Evolutionary conservation across 176 grass and related monocot genomes (phyloP).

Genomic region (Bothriochloa decipiens): DNA sequence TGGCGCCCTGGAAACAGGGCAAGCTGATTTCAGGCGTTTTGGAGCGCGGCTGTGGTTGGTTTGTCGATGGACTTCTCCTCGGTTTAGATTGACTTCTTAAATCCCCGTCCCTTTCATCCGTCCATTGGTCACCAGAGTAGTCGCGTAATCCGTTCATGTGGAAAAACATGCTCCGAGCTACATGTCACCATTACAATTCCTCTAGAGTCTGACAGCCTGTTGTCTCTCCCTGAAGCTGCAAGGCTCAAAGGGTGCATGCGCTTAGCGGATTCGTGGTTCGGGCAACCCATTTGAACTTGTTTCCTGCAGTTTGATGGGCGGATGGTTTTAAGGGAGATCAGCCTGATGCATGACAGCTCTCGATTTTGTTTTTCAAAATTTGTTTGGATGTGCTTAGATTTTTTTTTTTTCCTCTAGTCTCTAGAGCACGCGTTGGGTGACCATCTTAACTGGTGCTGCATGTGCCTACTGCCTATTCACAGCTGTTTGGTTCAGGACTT

Average conservation of each 20-base stretch:
- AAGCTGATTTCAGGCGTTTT: neutral
- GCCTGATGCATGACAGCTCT: neutral
- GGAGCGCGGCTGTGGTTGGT: neutral
- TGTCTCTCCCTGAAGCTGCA: neutral
- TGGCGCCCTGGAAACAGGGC: neutral
- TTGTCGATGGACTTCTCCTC: neutral
- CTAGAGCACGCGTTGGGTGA: conserved; percentile 14
- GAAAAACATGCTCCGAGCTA: neutral
- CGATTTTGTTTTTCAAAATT: neutral
- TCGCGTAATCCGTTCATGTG: neutral
- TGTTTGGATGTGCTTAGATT: neutral
- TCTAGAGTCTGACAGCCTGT: neutral
- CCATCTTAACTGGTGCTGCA: conserved; percentile 26
- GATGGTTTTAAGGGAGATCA: neutral
- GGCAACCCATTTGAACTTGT: neutral
- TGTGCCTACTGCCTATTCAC: neutral
- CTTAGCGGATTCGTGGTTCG: neutral
- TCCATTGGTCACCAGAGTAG: neutral
- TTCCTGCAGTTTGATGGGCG: neutral
- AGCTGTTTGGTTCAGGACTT: conserved; percentile 6
- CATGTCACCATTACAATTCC: neutral
- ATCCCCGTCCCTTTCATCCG: neutral
- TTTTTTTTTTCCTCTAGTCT: neutral
- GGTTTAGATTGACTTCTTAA: neutral
- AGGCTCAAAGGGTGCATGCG: neutral